A percentile compares a stretch with the other conserved stretches of the same genome.
Conservation (phyloP, 345 rosid species). For the Cardamine occulta region DNA sequence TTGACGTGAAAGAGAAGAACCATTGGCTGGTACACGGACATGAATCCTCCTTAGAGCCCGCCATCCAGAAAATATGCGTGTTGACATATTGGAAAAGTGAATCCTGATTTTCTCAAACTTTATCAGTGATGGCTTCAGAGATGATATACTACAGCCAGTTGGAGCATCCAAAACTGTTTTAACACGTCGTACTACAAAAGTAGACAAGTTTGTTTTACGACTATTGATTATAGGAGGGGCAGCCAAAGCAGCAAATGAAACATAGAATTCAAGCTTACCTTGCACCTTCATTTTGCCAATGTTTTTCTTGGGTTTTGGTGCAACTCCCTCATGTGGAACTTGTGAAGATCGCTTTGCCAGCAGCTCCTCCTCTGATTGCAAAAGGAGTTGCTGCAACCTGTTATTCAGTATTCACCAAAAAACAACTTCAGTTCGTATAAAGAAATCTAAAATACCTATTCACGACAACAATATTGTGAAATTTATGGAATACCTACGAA, state of each 20-base stretch:
- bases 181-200: constrained; percentile 80
- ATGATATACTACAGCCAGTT: constrained; percentile 79
- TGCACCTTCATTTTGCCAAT: constrained; percentile 96
- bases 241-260: constrained; percentile 26
- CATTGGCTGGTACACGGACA: constrained; percentile 64
- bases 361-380: constrained; percentile 96
- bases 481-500: neutral
- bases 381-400: constrained; percentile 76
- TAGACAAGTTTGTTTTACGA: constrained; percentile 11
- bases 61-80: constrained; percentile 70
- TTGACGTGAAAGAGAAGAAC: constrained; percentile 87
- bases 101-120: constrained; percentile 63
- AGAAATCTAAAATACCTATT: neutral
- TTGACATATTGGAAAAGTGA: constrained; percentile 65
- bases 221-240: constrained; percentile 5
- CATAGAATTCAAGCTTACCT: constrained; percentile 52
- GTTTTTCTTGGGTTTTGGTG: constrained; percentile 76
- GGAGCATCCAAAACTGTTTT: constrained; percentile 78
- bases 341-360: constrained; percentile 69
- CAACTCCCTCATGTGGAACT: constrained; percentile 59
- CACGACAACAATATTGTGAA: neutral
- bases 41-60: constrained; percentile 64
- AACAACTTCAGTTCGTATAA: neutral
- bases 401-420: constrained; percentile 10
- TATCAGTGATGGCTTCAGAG: constrained; percentile 61